These are phyloP conservation scores for Westerdykella sp. DNA, from an alignment of 2,329 filamentous ascomycete genomes.

Conservation along the genomic window DNA sequence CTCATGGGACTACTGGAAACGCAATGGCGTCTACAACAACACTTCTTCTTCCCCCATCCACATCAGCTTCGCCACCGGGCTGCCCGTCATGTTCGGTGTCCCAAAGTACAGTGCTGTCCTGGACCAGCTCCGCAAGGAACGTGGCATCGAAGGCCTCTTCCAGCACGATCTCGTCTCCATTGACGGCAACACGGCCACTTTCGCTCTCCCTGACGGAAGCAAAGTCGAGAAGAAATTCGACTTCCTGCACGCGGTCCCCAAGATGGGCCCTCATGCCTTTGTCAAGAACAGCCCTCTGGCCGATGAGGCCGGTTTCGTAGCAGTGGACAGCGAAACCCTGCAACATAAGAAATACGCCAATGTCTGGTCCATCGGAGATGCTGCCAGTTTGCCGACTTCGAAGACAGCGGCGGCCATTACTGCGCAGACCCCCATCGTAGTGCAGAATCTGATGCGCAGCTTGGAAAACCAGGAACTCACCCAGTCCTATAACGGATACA, in stretches of 20 bases:
- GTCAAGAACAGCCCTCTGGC: slow-evolving; percentile 32
- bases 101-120: slow-evolving; percentile 35
- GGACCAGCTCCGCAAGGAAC: slow-evolving; percentile 30
- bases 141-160: slow-evolving; percentile 36
- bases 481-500: slow-evolving; percentile 35
- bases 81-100: slow-evolving; percentile 38
- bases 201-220: slow-evolving; percentile 20
- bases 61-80: slow-evolving; percentile 35
- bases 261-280: slow-evolving; percentile 35
- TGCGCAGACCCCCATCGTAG: slow-evolving; percentile 31
- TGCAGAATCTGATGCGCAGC: slow-evolving; percentile 28
- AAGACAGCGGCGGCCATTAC: slow-evolving; percentile 39
- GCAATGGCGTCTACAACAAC: slow-evolving; percentile 30
- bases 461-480: slow-evolving; percentile 22
- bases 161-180: slow-evolving; percentile 35
- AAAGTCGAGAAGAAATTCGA: slow-evolving; percentile 32
- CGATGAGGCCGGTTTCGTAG: slow-evolving; percentile 34
- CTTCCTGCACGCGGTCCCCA: slow-evolving; percentile 35
- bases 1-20: slow-evolving; percentile 36
- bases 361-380: slow-evolving; percentile 37
- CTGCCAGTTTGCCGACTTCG: slow-evolving; percentile 34
- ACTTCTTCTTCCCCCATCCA: slow-evolving; percentile 26
- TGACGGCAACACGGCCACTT: slow-evolving; percentile 34
- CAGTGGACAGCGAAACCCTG: slow-evolving; percentile 31
- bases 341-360: slow-evolving; percentile 36